Conservation (phyloP, 805 yeast genomes). For the Saccharomycopsis sp. region DNA sequence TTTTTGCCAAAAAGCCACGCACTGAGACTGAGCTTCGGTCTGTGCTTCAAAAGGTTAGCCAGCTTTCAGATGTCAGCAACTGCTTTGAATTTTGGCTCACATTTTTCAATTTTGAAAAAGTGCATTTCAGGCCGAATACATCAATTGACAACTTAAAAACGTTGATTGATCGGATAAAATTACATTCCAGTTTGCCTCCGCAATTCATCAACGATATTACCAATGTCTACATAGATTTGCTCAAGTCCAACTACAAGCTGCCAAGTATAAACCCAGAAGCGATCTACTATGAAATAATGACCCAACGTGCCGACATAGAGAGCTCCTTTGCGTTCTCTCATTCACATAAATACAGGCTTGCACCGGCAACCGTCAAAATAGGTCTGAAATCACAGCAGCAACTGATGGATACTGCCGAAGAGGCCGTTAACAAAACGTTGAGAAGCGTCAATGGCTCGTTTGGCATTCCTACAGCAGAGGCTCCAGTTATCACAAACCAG, state of each 20-base stretch:
- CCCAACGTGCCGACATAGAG: conserved; percentile 10
- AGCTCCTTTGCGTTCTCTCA: conserved; percentile 10
- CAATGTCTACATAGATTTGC: conserved; percentile 33
- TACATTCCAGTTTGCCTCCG: conserved; percentile 42
- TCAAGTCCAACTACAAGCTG: conserved; percentile 24
- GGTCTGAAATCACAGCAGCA: not conserved
- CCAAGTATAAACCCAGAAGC: not conserved
- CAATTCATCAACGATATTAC: conserved; percentile 38
- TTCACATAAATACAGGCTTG: conserved; percentile 26
- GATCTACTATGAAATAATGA: conserved; percentile 13
- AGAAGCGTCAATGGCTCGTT: conserved; percentile 33
- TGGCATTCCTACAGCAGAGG: conserved; percentile 30
- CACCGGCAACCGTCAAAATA: conserved; percentile 2
- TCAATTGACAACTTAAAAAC: conserved; percentile 40
- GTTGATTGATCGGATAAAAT: conserved; percentile 40
- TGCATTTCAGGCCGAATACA: conserved; percentile 31
- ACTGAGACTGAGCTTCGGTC: not conserved
- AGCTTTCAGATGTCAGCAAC: conserved; percentile 27
- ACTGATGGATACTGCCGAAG: conserved; percentile 26
- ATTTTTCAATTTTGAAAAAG: conserved; percentile 1
- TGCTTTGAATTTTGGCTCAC: conserved; percentile 51
- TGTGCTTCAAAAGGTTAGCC: not conserved
- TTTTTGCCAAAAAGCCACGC: not conserved
- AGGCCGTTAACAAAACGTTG: conserved; percentile 26
- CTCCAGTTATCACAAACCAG: conserved; percentile 40